Evolutionary conservation across 441 rosid genomes (phyloP).

Genomic region (Theobroma grandiflorum): DNA sequence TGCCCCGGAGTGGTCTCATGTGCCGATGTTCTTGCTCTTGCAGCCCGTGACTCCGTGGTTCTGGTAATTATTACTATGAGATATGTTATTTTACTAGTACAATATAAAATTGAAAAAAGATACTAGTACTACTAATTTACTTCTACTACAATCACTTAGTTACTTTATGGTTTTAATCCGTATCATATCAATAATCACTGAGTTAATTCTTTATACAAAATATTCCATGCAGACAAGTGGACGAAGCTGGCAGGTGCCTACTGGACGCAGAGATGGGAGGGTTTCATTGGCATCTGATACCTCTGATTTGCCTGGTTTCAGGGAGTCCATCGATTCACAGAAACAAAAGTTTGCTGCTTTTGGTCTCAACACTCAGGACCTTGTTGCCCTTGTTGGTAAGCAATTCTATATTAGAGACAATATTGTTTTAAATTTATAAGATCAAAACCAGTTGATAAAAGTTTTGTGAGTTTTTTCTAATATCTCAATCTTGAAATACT

Average conservation of each 20-base stretch:
- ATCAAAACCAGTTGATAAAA: background rate
- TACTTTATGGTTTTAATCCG: too few relatives aligned
- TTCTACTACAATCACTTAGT: background rate
- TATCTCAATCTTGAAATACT: slow-evolving; percentile 18
- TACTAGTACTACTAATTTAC: background rate
- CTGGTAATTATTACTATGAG: slow-evolving; percentile 41
- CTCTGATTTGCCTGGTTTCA: slow-evolving; percentile 38
- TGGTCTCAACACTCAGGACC: slow-evolving; percentile 51
- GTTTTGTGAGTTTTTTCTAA: background rate
- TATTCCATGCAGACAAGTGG: slow-evolving; percentile 56
- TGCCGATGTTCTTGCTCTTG: slow-evolving; percentile 70
- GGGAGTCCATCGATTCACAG: slow-evolving; percentile 55
- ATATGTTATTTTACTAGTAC: background rate
- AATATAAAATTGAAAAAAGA: background rate
- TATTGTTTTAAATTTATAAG: background rate
- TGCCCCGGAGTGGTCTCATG: slow-evolving; percentile 69
- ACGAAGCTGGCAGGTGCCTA: slow-evolving; percentile 58
- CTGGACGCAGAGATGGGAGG: slow-evolving; percentile 66
- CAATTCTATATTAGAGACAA: background rate
- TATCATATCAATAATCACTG: background rate
- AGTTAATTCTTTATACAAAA: background rate
- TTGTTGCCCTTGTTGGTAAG: slow-evolving; percentile 53
- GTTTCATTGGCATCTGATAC: slow-evolving; percentile 56
- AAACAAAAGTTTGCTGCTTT: slow-evolving; percentile 53
- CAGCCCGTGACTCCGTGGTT: slow-evolving; percentile 65